These are phyloP conservation scores for Penicillium pulvis DNA, from an alignment of 495 filamentous ascomycete genomes.

Conservation along the genomic window DNA sequence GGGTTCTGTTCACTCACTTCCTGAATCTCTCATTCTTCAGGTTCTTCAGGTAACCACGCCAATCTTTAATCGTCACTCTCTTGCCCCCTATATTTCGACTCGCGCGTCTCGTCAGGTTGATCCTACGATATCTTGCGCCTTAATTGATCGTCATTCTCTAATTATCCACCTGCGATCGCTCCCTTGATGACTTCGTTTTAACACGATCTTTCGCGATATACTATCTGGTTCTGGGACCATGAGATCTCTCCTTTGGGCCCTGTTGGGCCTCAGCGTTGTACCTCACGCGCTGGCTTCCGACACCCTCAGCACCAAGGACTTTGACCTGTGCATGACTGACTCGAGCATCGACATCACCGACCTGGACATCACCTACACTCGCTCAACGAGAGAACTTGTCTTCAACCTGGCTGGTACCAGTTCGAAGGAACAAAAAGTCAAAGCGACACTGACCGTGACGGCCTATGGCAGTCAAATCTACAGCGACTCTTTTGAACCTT, in stretches of 20 bases:
- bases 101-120: slow-evolving; percentile 30
- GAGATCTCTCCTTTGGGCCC: slow-evolving; percentile 31
- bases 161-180: not conserved
- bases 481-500: slow-evolving; percentile 79
- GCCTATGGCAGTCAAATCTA: slow-evolving; percentile 89
- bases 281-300: slow-evolving; percentile 60
- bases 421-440: slow-evolving; percentile 74
- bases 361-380: slow-evolving; percentile 78
- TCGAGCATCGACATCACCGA: slow-evolving; percentile 70
- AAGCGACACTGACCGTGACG: slow-evolving; percentile 72
- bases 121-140: slow-evolving; percentile 19
- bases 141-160: not conserved
- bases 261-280: slow-evolving; percentile 39
- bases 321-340: slow-evolving; percentile 69
- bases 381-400: slow-evolving; percentile 64
- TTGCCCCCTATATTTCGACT: not conserved
- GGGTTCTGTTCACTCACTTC: slow-evolving; percentile 8
- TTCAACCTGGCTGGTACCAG: slow-evolving; percentile 88
- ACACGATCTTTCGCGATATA: not conserved
- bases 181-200: slow-evolving; percentile 4
- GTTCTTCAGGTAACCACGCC: slow-evolving; percentile 6
- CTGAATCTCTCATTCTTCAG: slow-evolving; percentile 5
- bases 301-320: slow-evolving; percentile 77
- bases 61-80: slow-evolving; percentile 2
- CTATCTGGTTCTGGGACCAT: slow-evolving; percentile 14